These are phyloP conservation scores for Acorus gramineus DNA, from an alignment of 106 monocot species.

Conservation along the genomic window DNA sequence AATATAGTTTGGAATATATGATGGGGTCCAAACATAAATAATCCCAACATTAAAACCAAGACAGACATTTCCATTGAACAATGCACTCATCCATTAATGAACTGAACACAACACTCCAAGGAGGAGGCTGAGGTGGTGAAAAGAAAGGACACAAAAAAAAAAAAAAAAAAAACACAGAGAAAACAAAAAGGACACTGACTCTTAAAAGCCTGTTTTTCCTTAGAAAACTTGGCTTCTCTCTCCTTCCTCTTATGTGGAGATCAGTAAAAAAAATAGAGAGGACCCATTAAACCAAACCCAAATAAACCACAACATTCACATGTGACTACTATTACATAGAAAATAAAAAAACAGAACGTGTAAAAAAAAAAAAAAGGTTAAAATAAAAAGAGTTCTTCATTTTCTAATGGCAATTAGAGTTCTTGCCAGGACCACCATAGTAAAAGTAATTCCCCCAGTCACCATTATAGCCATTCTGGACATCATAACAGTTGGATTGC, in stretches of 20 bases:
- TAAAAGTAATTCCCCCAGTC: conserved; percentile 83
- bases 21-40: too few species aligned
- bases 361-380: neutral
- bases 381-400: neutral
- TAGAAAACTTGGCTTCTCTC: conserved; percentile 18
- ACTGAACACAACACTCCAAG: too few species aligned
- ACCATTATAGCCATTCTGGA: conserved; percentile 44
- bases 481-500: conserved; percentile 67
- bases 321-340: conserved; percentile 5
- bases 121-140: too few species aligned
- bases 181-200: neutral
- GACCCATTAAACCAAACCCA: conserved; percentile 10
- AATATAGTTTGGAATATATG: too few species aligned
- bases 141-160: too few species aligned
- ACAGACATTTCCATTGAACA: too few species aligned
- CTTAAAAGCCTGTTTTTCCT: conserved; percentile 20
- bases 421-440: conserved; percentile 84
- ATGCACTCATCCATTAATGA: too few species aligned
- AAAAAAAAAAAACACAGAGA: conserved; percentile 2
- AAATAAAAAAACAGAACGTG: neutral
- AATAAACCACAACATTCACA: conserved; percentile 22
- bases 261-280: conserved; percentile 1
- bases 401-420: conserved; percentile 49
- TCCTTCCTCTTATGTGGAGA: conserved; percentile 15
- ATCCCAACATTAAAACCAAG: too few species aligned